Evolutionary conservation across 805 yeast species (phyloP), one percentile per base, ranked within the genome.

Genomic region (Starmerella geochares): DNA sequence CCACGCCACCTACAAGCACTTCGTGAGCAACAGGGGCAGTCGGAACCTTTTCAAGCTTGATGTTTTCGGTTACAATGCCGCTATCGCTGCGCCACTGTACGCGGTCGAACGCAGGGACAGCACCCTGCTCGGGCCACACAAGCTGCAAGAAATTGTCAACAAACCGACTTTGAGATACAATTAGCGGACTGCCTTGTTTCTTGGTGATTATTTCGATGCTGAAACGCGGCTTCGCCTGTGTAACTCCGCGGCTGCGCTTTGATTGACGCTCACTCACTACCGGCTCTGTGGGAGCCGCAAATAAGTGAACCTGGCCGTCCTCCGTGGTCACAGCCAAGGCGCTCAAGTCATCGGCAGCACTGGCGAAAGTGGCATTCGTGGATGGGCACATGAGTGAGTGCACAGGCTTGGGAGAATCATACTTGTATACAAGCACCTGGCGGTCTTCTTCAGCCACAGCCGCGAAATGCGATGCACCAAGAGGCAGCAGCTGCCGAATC

Each of bases 401-500:
- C 21, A 67, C 66, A 2, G 80, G 70, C 48, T 63, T 42, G 3
- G 77, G 61, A 25, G 66, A 61, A n/a, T 69, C 62, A 2, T 78
- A 49, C 10, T 81, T 74, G 61, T 82, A 80, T 32, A 83, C 69
- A 62, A 86, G 86, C 56, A 87, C 73, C 63, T 85, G 86, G 57
- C 96, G 75, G 64, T 88, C 97, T 53, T 80, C 81, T 31, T 70
- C 70, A 1, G 96, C 94, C 46, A 82, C 75, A 1, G 92, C 80
- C 38, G 84, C 64, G 58, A 86, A 78, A 42, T 74, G 74, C 8
- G 66, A 64, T 29, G 64, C 61, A 14, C 55, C 66, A 20, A 64
- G 39, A 5, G 73, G 66, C 32, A 73, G 50, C 10, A 81, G 65
- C 11, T 77, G 65, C 57, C 71, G 72, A 36, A 86, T 74, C 3